phyloP scores from a whole-genome alignment of 257 asterid species.

The Capsicum chinense region DNA sequence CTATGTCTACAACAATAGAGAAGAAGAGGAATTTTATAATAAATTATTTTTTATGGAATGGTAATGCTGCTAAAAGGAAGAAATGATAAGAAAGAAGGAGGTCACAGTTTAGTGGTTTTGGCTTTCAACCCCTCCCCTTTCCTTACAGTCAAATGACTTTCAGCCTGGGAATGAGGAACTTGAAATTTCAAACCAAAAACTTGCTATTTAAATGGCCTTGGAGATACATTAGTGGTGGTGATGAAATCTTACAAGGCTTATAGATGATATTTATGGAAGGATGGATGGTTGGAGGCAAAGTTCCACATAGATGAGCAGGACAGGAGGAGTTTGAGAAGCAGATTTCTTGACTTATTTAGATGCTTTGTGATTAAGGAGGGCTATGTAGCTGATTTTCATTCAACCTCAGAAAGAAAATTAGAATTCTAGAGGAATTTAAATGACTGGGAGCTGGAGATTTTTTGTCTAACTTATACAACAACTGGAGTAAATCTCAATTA shows the following conservation, averaged over 20 bases:
- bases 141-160: not conserved
- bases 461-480: not conserved
- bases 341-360: not conserved
- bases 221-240: not conserved
- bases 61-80: not conserved
- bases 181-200: not conserved
- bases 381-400: not conserved
- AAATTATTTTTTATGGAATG: not conserved
- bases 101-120: not conserved
- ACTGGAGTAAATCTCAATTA: not conserved
- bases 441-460: not conserved
- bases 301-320: not conserved
- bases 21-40: not conserved
- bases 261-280: not conserved
- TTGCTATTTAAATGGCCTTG: not conserved
- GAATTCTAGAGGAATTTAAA: not conserved
- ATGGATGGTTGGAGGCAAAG: not conserved
- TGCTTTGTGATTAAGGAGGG: not conserved
- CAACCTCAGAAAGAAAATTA: not conserved
- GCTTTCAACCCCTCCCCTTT: not conserved
- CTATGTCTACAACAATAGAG: not conserved
- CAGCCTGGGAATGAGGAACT: not conserved
- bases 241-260: not conserved
- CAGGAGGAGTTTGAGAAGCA: not conserved
- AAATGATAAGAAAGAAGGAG: not conserved